Percentiles rank a stretch among this genome's conserved stretches.
phyloP scores from a whole-genome alignment of 2,329 filamentous ascomycete species.

The Fusarium sp. region DNA sequence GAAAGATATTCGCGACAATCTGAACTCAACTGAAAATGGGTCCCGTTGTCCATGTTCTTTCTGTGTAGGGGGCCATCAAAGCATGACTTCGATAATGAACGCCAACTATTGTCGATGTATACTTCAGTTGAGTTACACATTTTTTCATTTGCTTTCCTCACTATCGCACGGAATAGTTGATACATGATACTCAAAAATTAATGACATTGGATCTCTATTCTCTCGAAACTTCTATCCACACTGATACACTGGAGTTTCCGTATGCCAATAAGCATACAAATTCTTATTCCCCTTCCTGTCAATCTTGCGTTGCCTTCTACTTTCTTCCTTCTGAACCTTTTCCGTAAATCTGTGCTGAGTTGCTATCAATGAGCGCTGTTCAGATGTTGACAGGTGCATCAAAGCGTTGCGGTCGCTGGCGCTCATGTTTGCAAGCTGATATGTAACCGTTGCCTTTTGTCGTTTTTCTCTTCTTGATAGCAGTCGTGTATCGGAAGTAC shows the following conservation, averaged over 20 bases:
- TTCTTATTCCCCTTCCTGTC: conserved; percentile 18
- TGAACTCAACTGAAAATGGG: too few relatives aligned
- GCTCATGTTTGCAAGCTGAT: conserved; percentile 1
- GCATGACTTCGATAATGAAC: too few relatives aligned
- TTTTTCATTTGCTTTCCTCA: too few relatives aligned
- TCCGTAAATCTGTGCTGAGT: conserved; percentile 2
- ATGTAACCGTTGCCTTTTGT: background rate
- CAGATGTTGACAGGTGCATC: conserved; percentile 4
- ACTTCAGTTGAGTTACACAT: too few relatives aligned
- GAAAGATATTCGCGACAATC: too few relatives aligned
- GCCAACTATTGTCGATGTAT: too few relatives aligned
- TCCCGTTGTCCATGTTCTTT: too few relatives aligned
- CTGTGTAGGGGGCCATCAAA: too few relatives aligned
- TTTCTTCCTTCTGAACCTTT: conserved; percentile 15
- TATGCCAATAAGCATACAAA: conserved; percentile 23
- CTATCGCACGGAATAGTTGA: too few relatives aligned
- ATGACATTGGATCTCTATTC: fast-evolving
- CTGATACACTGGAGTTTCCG: conserved; percentile 10
- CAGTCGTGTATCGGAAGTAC: fast-evolving
- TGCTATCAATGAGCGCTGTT: conserved; percentile 6
- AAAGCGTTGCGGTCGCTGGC: background rate
- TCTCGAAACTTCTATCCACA: background rate
- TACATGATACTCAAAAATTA: background rate
- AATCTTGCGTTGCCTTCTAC: conserved; percentile 8
- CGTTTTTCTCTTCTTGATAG: conserved; percentile 3